phyloP scores from a whole-genome alignment of 352 stramenopile species.

The Elongisporangium senticosum region DNA sequence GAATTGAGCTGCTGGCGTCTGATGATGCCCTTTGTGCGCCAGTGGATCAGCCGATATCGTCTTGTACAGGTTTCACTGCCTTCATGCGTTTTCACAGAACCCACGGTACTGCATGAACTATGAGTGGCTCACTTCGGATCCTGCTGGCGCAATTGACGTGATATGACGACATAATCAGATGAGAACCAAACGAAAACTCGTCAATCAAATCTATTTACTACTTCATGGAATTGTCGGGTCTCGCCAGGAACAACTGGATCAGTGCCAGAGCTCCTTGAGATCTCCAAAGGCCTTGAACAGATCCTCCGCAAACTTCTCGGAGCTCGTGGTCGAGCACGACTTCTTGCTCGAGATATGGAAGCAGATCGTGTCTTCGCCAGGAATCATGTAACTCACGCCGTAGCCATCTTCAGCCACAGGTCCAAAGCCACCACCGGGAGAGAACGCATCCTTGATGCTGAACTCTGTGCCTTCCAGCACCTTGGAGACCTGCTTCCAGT shows the following conservation, averaged over 20 bases:
- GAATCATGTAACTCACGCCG: constrained; percentile 90
- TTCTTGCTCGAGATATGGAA: constrained; percentile 91
- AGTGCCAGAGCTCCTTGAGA: constrained; percentile 60
- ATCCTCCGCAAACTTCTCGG: constrained; percentile 73
- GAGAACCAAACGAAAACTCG: neutral
- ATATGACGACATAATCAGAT: neutral
- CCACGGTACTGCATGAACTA: too few relatives aligned
- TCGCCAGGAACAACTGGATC: too few relatives aligned
- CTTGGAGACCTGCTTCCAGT: constrained; percentile 74
- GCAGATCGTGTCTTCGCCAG: constrained; percentile 81
- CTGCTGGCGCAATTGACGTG: neutral
- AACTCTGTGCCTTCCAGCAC: constrained; percentile 47
- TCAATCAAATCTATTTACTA: neutral
- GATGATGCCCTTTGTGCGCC: neutral
- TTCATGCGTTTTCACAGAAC: neutral
- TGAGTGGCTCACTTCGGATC: neutral
- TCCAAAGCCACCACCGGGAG: constrained; percentile 84
- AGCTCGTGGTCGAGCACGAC: constrained; percentile 61
- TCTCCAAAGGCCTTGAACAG: constrained; percentile 78
- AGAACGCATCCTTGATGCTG: constrained; percentile 51
- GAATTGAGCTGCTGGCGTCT: neutral
- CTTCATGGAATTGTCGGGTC: neutral
- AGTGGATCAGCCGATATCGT: neutral
- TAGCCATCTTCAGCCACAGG: constrained; percentile 88
- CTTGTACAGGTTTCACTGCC: neutral